Evolutionary conservation across 495 filamentous ascomycete genomes (phyloP).

Genomic region (Physcia stellaris): DNA sequence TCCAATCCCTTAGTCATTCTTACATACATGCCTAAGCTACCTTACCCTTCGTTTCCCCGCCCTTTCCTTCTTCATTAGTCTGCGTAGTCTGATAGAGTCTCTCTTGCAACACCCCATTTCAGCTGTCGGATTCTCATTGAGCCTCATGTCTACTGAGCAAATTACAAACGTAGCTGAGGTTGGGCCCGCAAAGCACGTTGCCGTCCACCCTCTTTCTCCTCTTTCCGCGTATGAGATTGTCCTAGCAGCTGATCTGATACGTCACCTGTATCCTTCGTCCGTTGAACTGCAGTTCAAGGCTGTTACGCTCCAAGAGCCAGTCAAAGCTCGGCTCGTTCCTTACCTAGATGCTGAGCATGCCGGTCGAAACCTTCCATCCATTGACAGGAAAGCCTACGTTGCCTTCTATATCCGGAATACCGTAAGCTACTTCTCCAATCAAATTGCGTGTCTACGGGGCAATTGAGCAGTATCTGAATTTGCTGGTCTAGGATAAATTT

Average conservation of each 20-base stretch:
- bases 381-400: conserved; percentile 41
- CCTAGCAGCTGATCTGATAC: conserved; percentile 13
- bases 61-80: too few relatives aligned
- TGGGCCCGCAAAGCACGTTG: conserved; percentile 7
- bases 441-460: background rate
- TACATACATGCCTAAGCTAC: too few relatives aligned
- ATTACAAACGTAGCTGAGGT: too few relatives aligned
- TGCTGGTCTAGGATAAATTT: conserved; percentile 41
- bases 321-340: conserved; percentile 42
- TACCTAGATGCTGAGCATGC: conserved; percentile 38
- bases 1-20: too few relatives aligned
- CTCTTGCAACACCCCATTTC: too few relatives aligned
- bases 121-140: too few relatives aligned
- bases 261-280: conserved; percentile 11
- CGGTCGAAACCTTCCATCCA: conserved; percentile 17
- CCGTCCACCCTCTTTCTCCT: conserved; percentile 17
- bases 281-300: conserved; percentile 43
- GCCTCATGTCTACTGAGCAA: too few relatives aligned
- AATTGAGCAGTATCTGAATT: background rate
- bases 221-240: conserved; percentile 17
- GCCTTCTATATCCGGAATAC: conserved; percentile 53
- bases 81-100: too few relatives aligned
- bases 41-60: too few relatives aligned
- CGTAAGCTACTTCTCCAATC: conserved; percentile 23
- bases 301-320: conserved; percentile 51